Evolutionary conservation across 164 flowering plant genomes (phyloP), one percentile per base, ranked within the genome.

Genomic region (Aristolochia fimbriata): DNA sequence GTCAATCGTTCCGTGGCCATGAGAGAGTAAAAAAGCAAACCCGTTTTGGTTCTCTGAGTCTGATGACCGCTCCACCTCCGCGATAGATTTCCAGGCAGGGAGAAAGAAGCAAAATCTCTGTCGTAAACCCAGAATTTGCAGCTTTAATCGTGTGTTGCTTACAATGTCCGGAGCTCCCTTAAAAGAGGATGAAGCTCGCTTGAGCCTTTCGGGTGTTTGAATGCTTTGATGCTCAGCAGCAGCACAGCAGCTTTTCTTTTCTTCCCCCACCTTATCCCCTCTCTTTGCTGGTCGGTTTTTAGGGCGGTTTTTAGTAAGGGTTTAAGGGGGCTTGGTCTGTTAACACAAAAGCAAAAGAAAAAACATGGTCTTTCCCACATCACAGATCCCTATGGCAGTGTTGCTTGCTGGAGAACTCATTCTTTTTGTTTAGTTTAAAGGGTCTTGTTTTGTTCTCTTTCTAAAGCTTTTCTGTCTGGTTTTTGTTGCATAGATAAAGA

Each of bases 361-460:
- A 62, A 62, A 48, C 68, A 63, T 62, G 76, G 77, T 73, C 80
- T 78, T 78, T 79, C 77, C 71, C 76, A 69, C 51, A 60, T 71
- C 91, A 83, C 96, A 81, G 91, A 87, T 87, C 91, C 91, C 91
- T 73, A 87, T 81, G 79, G 82, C 69, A 74, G 56, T 73, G 73
- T 75, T 68, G 66, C 67, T 81, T 70, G 70, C 64, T 78, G 62
- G 62, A n/a, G n/a, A 63, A 65, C 78, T 81, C 85, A 77, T 87
- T 87, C 86, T 62, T 74, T 87, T 79, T 81, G 87, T 76, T 80
- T 79, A 68, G 78, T 77, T 83, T 77, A 73, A 79, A 79, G 82
- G 74, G 76, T 66, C 71, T 73, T 48, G 68, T 67, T 67, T 73
- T 73, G 66, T 72, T 78, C 70, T 59, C 61, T 72, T 69, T 68